Percentiles rank a stretch among this genome's conserved stretches.
Evolutionary conservation across 2,329 filamentous ascomycete genomes (phyloP).

Genomic region (Alternaria ventricosa): DNA sequence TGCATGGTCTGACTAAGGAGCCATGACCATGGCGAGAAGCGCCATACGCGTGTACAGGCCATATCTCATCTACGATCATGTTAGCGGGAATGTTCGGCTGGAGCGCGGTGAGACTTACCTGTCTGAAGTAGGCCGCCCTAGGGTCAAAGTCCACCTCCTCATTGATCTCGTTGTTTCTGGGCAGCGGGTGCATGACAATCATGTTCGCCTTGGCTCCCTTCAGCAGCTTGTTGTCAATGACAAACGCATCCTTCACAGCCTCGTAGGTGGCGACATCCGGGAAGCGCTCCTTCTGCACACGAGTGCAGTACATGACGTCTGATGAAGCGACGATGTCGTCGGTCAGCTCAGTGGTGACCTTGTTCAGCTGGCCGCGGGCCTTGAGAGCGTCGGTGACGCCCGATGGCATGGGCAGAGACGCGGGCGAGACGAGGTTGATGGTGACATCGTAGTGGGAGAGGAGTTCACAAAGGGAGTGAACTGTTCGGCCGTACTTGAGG

Average conservation of each 20-base stretch:
- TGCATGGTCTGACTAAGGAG: conserved; percentile 45
- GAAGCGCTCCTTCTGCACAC: conserved; percentile 96
- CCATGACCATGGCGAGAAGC: conserved; percentile 90
- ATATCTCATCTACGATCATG: conserved; percentile 80
- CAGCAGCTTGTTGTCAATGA: conserved; percentile 88
- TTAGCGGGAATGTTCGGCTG: conserved; percentile 50
- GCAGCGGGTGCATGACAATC: conserved; percentile 94
- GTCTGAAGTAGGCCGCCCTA: conserved; percentile 96
- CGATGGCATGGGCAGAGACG: conserved; percentile 75
- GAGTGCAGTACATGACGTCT: conserved; percentile 95
- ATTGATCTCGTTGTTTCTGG: conserved; percentile 88
- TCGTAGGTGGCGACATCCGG: conserved; percentile 81
- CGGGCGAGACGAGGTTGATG: conserved; percentile 88
- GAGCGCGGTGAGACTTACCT: conserved; percentile 68
- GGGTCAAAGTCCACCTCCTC: conserved; percentile 99
- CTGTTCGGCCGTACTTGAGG: conserved; percentile 88
- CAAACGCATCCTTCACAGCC: conserved; percentile 82
- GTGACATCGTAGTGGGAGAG: conserved; percentile 95
- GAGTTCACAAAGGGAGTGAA: conserved; percentile 93
- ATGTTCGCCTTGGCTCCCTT: conserved; percentile 91
- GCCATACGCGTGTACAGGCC: conserved; percentile 99
- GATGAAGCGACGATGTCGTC: conserved; percentile 84
- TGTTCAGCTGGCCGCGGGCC: conserved; percentile 75
- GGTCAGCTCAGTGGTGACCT: conserved; percentile 79
- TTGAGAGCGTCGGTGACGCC: conserved; percentile 76